A percentile compares a stretch with the other conserved stretches of the same genome.
Evolutionary conservation across 768 basidiomycete genomes (phyloP).

Genomic region (Tricholoma sp.): DNA sequence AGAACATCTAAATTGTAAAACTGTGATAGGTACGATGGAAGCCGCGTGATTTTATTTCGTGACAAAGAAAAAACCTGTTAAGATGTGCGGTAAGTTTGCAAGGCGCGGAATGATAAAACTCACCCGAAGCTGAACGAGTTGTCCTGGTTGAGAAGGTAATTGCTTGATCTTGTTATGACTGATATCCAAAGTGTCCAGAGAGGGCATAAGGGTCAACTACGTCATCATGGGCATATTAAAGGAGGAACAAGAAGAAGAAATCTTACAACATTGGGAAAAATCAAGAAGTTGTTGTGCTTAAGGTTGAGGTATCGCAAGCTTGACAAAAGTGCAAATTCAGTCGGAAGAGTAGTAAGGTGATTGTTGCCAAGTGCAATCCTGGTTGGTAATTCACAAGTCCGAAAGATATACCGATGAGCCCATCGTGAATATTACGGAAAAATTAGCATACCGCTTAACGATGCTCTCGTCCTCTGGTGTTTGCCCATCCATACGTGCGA

Average conservation of each 20-base stretch:
- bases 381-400: background rate
- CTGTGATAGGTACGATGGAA: constrained; percentile 74
- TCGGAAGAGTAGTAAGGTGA: constrained; percentile 70
- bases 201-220: constrained; percentile 78
- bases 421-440: background rate
- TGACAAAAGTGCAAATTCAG: constrained; percentile 65
- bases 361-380: constrained; percentile 90
- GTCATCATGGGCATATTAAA: constrained; percentile 7
- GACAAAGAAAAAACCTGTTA: constrained; percentile 79
- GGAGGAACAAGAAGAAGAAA: constrained; percentile 3
- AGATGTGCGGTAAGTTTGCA: background rate
- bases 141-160: constrained; percentile 76
- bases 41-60: constrained; percentile 73
- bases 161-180: constrained; percentile 86
- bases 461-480: constrained; percentile 43
- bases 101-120: constrained; percentile 13
- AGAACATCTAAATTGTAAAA: constrained; percentile 74
- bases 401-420: background rate
- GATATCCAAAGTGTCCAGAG: constrained; percentile 91
- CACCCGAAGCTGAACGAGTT: constrained; percentile 71
- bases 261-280: constrained; percentile 85
- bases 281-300: constrained; percentile 74
- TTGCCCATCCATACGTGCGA: constrained; percentile 56
- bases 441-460: constrained; percentile 52
- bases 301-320: constrained; percentile 82